These are phyloP conservation scores for Suillus ampliporus DNA, from an alignment of 768 basidiomycete genomes.

Conservation along the genomic window DNA sequence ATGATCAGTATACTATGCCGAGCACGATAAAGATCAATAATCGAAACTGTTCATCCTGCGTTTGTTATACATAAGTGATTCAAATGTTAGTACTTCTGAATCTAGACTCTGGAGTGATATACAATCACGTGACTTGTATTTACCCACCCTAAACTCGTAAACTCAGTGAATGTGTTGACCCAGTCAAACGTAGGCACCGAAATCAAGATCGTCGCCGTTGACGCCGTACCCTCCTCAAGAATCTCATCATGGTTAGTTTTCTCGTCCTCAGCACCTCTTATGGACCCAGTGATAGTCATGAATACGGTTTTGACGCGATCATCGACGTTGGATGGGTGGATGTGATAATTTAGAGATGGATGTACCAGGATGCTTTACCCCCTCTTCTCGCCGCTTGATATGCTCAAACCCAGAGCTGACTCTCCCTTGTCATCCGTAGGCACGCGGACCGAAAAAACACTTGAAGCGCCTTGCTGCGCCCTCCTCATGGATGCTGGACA, in stretches of 20 bases:
- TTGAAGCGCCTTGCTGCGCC: slow-evolving; percentile 97
- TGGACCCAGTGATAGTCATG: neutral
- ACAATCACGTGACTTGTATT: slow-evolving; percentile 29
- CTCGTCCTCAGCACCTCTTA: slow-evolving; percentile 9
- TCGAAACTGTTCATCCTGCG: too few species aligned
- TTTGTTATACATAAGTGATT: too few species aligned
- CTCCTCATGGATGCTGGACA: slow-evolving; percentile 99
- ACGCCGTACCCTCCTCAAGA: slow-evolving; percentile 32
- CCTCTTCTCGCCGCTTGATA: slow-evolving; percentile 5
- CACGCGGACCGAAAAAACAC: slow-evolving; percentile 98
- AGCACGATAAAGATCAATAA: too few species aligned
- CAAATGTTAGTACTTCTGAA: too few species aligned
- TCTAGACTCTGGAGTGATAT: too few species aligned
- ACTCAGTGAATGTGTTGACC: neutral
- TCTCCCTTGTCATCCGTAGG: slow-evolving; percentile 52
- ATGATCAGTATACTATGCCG: too few species aligned
- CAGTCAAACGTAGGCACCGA: slow-evolving; percentile 21
- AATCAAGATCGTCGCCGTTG: slow-evolving; percentile 29
- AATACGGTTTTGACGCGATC: slow-evolving; percentile 4
- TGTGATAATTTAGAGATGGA: slow-evolving; percentile 24
- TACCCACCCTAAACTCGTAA: slow-evolving; percentile 32
- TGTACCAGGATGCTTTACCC: slow-evolving; percentile 19
- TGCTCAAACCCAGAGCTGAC: slow-evolving; percentile 22
- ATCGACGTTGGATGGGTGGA: slow-evolving; percentile 31
- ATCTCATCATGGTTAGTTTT: slow-evolving; percentile 38